phyloP scores from a whole-genome alignment of 2,329 filamentous ascomycete genomes.

The Phoma sp. region DNA sequence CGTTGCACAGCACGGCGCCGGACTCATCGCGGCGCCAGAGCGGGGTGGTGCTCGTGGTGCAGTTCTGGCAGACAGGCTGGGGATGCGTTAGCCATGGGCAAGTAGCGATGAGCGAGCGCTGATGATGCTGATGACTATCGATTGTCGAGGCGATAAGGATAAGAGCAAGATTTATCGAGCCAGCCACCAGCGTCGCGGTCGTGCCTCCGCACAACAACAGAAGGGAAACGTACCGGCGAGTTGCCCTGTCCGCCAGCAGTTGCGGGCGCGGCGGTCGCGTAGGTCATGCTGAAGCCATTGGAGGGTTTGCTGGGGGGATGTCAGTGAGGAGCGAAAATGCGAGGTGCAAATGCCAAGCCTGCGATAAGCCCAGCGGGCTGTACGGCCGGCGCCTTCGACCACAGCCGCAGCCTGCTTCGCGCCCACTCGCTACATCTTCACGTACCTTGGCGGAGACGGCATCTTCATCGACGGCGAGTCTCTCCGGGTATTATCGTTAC shows the following conservation, averaged over 20 bases:
- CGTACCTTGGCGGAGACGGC: conserved; percentile 43
- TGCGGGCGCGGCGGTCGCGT: conserved; percentile 69
- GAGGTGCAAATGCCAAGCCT: conserved; percentile 42
- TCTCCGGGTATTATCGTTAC: conserved; percentile 31
- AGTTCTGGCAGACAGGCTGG: conserved; percentile 97
- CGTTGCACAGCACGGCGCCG: conserved; percentile 96
- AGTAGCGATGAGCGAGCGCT: neutral
- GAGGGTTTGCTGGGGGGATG: conserved; percentile 43
- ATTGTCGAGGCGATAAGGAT: conserved; percentile 56
- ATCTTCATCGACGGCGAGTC: conserved; percentile 36
- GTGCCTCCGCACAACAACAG: conserved; percentile 41
- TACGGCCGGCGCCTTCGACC: conserved; percentile 28
- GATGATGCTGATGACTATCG: conserved; percentile 38
- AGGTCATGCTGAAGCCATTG: conserved; percentile 64
- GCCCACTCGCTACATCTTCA: conserved; percentile 12
- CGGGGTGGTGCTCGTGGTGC: conserved; percentile 91
- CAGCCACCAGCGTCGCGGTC: conserved; percentile 42
- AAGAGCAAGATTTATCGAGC: conserved; percentile 41
- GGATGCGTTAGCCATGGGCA: neutral
- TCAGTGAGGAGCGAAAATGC: conserved; percentile 42
- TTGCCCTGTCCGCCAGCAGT: conserved; percentile 70
- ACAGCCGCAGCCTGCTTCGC: conserved; percentile 14
- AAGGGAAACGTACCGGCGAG: conserved; percentile 59
- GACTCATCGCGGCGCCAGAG: conserved; percentile 97
- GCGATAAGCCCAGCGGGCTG: conserved; percentile 38